Evolutionary conservation across 2,329 filamentous ascomycete genomes (phyloP), one percentile per base, ranked within the genome.

Genomic region (Didymella arachidicola): DNA sequence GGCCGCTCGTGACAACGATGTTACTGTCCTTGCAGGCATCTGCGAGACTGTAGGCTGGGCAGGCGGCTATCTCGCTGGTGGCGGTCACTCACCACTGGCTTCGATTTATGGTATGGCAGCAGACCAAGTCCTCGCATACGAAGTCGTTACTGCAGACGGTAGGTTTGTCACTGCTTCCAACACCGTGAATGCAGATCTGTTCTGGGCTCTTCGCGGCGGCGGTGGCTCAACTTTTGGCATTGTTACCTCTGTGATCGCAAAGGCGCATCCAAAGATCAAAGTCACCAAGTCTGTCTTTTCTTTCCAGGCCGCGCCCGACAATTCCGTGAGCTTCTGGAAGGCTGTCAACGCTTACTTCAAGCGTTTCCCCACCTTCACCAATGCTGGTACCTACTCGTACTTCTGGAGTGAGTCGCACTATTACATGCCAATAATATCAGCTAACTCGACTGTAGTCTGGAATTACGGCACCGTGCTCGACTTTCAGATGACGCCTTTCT

Each of bases 11-110:
- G 16, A 18, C 7, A 36, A 36, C 14, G 16, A 36, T 36, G 32
- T 36, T n/a, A 36, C 32, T n/a, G 32, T 36, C 32, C 32, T 36
- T 36, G 32, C 32, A n/a, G 32, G 32, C 16, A 36, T 36, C n/a
- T 36, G 32, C 16, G 32, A 73, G 69, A 76, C 75, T 51, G 77
- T 79, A 22, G 76, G 75, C 25, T 75, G 77, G 60, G 77, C 66
- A 10, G 79, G 79, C n/a, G 79, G 79, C 1, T 81, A 79, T 57
- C 72, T 77, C 25, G 76, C 78, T 54, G 77, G 78, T 38, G 53
- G 53, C 19, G 53, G 53, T 10, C 53, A 55, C n/a, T 39, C 45
- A 18, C 53, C 45, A 8, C 7, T 80, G 78, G 47, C 80, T 16
- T 62, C 39, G 11, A 50, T 50, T 18, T 56, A 50, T 12, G 53